Evolutionary conservation across 192 early-diverging fungal genomes (phyloP), one percentile per base, ranked within the genome.

Genomic region (Coemansia sp.): DNA sequence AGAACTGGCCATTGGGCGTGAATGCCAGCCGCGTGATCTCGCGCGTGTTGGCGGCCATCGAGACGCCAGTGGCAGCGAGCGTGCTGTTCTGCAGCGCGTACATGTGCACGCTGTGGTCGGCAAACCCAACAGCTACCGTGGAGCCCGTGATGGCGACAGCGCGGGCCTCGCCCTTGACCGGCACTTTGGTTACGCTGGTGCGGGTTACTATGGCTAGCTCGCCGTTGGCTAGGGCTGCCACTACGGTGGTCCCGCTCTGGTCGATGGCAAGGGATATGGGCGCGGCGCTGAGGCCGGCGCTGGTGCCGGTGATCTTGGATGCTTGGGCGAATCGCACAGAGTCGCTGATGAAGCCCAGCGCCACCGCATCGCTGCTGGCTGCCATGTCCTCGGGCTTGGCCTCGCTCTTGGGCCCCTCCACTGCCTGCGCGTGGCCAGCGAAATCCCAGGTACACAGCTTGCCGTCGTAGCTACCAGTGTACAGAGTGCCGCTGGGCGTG

Each of bases 391-490:
- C 64, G 7, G 68, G 65, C 12, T 57, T 68, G 4, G 50, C 64
- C 18, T 41, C 71, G 25, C 37, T 53, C 25, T 33, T 71, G n/a
- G 66, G 21, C 12, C 39, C 37, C 6, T 48, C 34, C 28, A 47
- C 37, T 14, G 34, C 41, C 9, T 11, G n/a, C 0, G 56, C 56
- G 12, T 11, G 2, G 10, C 56, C 56, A 2, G 18, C 7, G 59
- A 86, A 73, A 31, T 84, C 84, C 95, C 95, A 96, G 0, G 78
- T 60, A 73, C 86, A 87, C n/a, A 95, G 86, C n/a, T 87, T 85
- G 8, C 96, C 96, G 72, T 99, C 96, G 73, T 96, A 96, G 61
- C 89, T 91, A 39, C 92, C 96, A 11, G 93, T 93, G 73, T 86
- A 92, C 35, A 99, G 77, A 1, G 87, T 89, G 20, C 56, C 35